Evolutionary conservation across 345 rosid species (phyloP).

Genomic region (Citrus trifoliata): DNA sequence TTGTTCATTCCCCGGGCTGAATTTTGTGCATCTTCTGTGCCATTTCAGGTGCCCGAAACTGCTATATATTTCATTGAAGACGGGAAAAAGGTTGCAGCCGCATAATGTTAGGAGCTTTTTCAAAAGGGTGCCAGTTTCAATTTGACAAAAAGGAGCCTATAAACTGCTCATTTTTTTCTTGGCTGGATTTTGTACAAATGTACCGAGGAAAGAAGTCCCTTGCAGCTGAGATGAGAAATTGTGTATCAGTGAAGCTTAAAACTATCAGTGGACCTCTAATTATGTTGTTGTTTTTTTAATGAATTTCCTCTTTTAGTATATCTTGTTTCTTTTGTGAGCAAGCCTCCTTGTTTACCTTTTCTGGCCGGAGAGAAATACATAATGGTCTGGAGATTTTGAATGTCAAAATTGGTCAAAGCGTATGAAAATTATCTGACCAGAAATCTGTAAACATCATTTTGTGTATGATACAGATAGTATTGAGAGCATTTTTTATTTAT

Average conservation of each 20-base stretch:
- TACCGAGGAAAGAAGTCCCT: background rate
- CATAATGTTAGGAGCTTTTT: slow-evolving; percentile 28
- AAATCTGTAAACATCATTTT: background rate
- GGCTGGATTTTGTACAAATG: too few relatives aligned
- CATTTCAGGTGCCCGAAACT: slow-evolving; percentile 69
- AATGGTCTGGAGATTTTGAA: background rate
- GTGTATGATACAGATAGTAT: background rate
- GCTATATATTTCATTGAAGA: slow-evolving; percentile 90
- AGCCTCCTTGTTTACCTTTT: background rate
- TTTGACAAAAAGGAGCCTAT: too few relatives aligned
- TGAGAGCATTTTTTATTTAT: too few relatives aligned
- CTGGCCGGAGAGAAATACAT: background rate
- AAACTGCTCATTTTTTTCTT: background rate
- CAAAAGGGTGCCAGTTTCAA: too few relatives aligned
- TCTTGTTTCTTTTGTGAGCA: background rate
- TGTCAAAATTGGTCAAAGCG: too few relatives aligned
- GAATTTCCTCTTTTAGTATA: background rate
- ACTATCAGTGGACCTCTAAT: background rate
- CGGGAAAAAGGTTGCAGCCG: slow-evolving; percentile 83
- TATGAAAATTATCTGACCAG: background rate
- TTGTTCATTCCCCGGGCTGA: background rate
- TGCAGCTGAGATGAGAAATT: background rate
- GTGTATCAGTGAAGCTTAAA: background rate
- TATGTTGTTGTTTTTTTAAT: background rate
- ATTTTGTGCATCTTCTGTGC: background rate